Conservation (phyloP, 495 filamentous ascomycete genomes). For the Aspergillus heteromorphus region DNA sequence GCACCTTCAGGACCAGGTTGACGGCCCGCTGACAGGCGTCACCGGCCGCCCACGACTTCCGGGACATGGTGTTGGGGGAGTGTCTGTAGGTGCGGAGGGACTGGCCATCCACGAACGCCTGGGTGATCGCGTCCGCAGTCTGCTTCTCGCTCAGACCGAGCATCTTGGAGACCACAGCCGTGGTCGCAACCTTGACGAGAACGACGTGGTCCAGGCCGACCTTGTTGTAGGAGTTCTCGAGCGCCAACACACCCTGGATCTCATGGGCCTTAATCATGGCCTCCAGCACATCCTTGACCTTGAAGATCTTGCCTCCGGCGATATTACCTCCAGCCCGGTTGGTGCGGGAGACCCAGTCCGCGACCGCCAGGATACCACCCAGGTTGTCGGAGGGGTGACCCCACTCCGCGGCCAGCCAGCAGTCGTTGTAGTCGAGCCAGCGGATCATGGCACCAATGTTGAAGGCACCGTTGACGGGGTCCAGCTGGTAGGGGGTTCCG, state of each 20-base stretch:
- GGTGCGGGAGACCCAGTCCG: conserved; percentile 95
- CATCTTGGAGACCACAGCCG: conserved; percentile 92
- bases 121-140: conserved; percentile 91
- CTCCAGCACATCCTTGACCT: conserved; percentile 85
- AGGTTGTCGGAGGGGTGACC: conserved; percentile 97
- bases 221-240: conserved; percentile 98
- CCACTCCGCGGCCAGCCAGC: conserved; percentile 99
- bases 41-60: conserved; percentile 98
- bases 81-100: conserved; percentile 94
- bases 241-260: conserved; percentile 93
- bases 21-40: conserved; percentile 97
- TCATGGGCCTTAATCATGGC: conserved; percentile 99
- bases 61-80: conserved; percentile 97
- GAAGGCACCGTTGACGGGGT: conserved; percentile 93
- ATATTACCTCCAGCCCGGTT: conserved; percentile 88
- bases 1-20: conserved; percentile 89
- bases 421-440: conserved; percentile 99
- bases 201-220: conserved; percentile 97
- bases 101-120: conserved; percentile 97
- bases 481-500: conserved; percentile 88
- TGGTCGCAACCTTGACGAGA: conserved; percentile 93
- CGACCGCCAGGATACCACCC: conserved; percentile 90
- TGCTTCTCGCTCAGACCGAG: conserved; percentile 82
- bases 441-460: conserved; percentile 98
- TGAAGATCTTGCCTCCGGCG: conserved; percentile 79